phyloP scores from a whole-genome alignment of 208 protist genomes.

The Crithidia expoeki region DNA sequence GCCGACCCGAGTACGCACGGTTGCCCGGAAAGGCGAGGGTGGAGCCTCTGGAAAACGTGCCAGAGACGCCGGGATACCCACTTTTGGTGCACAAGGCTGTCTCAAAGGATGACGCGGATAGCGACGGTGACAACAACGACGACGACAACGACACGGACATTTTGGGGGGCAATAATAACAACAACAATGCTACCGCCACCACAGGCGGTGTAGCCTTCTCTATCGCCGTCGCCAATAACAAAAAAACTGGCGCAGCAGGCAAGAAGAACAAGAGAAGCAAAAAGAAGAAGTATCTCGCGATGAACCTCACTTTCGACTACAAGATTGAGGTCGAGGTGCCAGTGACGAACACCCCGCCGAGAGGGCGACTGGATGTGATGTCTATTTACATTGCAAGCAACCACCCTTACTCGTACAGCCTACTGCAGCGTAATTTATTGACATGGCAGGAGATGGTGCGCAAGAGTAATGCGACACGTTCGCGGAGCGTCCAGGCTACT shows the following conservation, averaged over 20 bases:
- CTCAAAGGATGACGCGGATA: constrained; percentile 20
- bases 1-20: constrained; percentile 65
- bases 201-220: constrained; percentile 29
- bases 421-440: constrained; percentile 65
- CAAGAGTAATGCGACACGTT: constrained; percentile 20
- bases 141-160: constrained; percentile 33
- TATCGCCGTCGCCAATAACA: constrained; percentile 20
- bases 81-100: constrained; percentile 55
- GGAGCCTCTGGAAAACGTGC: constrained; percentile 66
- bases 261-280: constrained; percentile 50
- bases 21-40: constrained; percentile 67
- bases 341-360: constrained; percentile 40
- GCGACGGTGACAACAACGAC: constrained; percentile 36
- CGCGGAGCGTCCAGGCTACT: constrained; percentile 12
- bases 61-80: constrained; percentile 80
- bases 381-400: constrained; percentile 92
- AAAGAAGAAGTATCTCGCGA: constrained; percentile 66
- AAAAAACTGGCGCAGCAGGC: constrained; percentile 16
- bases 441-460: constrained; percentile 55
- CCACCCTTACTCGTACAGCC: constrained; percentile 89
- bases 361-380: constrained; percentile 55
- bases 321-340: constrained; percentile 66
- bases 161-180: not conserved
- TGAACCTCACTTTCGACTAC: constrained; percentile 87
- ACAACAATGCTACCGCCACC: constrained; percentile 3